Conservation (phyloP, 2,329 filamentous ascomycete species). For the Talaromyces amestolkiae region DNA sequence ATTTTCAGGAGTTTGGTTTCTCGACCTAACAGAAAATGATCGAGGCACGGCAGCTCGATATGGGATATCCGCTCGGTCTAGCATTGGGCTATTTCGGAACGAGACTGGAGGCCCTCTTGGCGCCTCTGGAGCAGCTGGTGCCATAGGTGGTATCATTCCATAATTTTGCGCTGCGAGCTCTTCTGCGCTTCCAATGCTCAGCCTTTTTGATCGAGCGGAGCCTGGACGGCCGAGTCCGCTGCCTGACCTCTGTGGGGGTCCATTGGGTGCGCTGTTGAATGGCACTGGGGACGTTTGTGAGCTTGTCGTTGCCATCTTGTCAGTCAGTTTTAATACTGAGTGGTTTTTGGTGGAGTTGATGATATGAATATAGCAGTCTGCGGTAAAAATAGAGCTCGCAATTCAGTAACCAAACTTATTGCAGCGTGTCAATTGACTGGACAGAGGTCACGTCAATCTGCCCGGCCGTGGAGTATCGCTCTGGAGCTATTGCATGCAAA, state of each 20-base stretch:
- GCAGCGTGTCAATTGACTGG: background rate
- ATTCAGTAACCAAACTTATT: background rate
- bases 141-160: slow-evolving; percentile 17
- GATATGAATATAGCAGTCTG: background rate
- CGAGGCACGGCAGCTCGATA: slow-evolving; percentile 20
- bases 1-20: slow-evolving; percentile 21
- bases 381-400: background rate
- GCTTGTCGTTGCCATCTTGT: slow-evolving; percentile 15
- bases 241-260: slow-evolving; percentile 5
- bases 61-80: slow-evolving; percentile 4
- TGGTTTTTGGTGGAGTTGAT: background rate
- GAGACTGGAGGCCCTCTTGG: slow-evolving; percentile 59
- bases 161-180: slow-evolving; percentile 13
- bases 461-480: background rate
- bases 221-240: slow-evolving; percentile 9
- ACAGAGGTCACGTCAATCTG: background rate
- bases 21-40: slow-evolving; percentile 30
- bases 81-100: slow-evolving; percentile 50
- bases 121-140: slow-evolving; percentile 45
- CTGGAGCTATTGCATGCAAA: background rate
- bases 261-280: slow-evolving; percentile 2
- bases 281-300: slow-evolving; percentile 11
- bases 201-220: slow-evolving; percentile 10
- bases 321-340: background rate
- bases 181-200: slow-evolving; percentile 10